Percentiles rank a stretch among this genome's conserved stretches.
Conservation (phyloP, 139 green algal genomes). For the Klebsormidium nitens region DNA sequence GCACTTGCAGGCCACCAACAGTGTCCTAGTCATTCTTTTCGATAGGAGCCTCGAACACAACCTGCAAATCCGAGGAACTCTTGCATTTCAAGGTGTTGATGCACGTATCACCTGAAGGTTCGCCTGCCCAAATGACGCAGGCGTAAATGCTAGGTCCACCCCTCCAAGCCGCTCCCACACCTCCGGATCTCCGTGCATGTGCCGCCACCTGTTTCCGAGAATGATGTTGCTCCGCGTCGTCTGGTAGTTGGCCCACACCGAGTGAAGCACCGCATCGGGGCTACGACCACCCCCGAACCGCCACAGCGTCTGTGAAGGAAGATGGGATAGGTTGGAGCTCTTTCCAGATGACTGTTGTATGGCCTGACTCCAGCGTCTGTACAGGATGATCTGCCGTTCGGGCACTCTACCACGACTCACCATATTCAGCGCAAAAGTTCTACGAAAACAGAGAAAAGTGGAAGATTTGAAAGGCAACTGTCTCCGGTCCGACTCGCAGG, state of each 20-base stretch:
- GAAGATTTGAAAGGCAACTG: no score
- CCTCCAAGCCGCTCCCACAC: slow-evolving; percentile 58
- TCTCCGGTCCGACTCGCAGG: no score
- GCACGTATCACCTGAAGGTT: slow-evolving; percentile 58
- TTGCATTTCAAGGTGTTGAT: no score
- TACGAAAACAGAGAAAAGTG: no score
- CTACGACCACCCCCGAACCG: neutral
- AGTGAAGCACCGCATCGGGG: slow-evolving; percentile 51
- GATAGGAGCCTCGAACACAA: no score
- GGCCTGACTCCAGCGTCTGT: no score
- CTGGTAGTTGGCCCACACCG: slow-evolving; percentile 67
- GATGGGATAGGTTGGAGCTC: neutral
- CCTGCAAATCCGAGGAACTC: no score
- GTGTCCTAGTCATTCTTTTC: no score
- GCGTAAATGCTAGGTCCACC: slow-evolving; percentile 50
- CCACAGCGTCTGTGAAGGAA: slow-evolving; percentile 14
- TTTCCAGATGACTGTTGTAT: neutral
- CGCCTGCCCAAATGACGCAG: slow-evolving; percentile 59
- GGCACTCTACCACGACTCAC: no score
- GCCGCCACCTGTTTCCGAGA: slow-evolving; percentile 34
- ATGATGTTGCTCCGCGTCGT: slow-evolving; percentile 48
- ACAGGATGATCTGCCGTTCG: no score
- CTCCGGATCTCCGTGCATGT: slow-evolving; percentile 18
- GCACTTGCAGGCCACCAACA: no score
- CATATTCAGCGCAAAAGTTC: no score